Conservation (phyloP, 306 rosid species). For the Cucurbita pepo region DNA sequence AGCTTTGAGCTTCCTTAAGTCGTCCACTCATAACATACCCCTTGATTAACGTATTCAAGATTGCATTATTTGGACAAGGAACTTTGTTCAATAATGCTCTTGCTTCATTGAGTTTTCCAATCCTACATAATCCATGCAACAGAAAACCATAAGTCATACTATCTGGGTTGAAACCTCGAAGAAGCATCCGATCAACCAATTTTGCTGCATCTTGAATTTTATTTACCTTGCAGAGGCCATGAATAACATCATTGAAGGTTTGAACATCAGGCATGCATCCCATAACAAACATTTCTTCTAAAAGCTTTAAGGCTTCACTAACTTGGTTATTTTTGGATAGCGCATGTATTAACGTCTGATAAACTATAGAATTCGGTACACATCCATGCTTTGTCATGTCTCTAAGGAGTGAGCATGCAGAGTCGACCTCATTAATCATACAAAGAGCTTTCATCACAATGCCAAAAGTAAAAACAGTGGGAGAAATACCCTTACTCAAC, state of each 20-base stretch:
- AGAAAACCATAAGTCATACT: conserved; percentile 59
- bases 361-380: conserved; percentile 70
- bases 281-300: conserved; percentile 90
- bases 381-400: conserved; percentile 90
- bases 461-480: conserved; percentile 56
- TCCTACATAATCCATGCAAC: conserved; percentile 54
- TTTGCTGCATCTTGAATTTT: conserved; percentile 65
- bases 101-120: conserved; percentile 66
- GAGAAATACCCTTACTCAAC: conserved; percentile 65
- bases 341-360: conserved; percentile 80
- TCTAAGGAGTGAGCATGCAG: conserved; percentile 68
- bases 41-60: conserved; percentile 56
- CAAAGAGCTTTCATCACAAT: conserved; percentile 74
- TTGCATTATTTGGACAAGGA: conserved; percentile 43
- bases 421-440: conserved; percentile 60
- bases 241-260: conserved; percentile 72
- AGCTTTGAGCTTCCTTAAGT: conserved; percentile 53
- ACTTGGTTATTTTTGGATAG: conserved; percentile 44
- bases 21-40: conserved; percentile 60
- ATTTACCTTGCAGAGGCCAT: conserved; percentile 48
- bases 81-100: conserved; percentile 41
- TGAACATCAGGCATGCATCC: conserved; percentile 81
- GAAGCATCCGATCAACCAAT: conserved; percentile 67
- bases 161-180: conserved; percentile 53
- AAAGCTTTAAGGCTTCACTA: conserved; percentile 50